Evolutionary conservation across 345 rosid species (phyloP), one percentile per base, ranked within the genome.

Genomic region (Clausena lansium): DNA sequence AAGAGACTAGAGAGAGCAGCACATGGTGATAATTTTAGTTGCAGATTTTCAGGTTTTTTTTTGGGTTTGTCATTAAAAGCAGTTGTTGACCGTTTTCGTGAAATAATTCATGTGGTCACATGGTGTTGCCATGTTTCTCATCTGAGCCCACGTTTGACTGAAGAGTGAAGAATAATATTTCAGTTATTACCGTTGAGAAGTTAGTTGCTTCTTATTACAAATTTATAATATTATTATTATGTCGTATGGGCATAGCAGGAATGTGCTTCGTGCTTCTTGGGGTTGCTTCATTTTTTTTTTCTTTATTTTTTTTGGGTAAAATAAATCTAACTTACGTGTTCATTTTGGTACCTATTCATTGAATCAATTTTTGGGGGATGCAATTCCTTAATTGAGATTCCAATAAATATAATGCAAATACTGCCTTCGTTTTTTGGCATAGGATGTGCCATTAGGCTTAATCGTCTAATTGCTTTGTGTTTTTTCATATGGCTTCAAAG

Each of bases 141-240:
- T 73, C 75, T 59, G 61, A 81, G 24, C 24, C 74, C 76, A 80
- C 78, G 78, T 82, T 84, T 86, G 88, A 88, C 86, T 74, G 70
- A 76, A 80, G 50, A 45, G 17, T 11, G 50, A 13, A 45, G 50
- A 45, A 45, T 80, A 81, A 76, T 79, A 69, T 60, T 85, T 84
- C 93, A 88, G 95, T 89, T 91, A 88, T 85, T 89, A 83, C 91
- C 68, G 93, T 91, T 88, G 83, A 73, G 83, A 80, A 80, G 90
- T 88, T 85, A 79, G 91, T 85, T 88, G 85, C 82, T 76, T 14
- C 82, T 76, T 14, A 10, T 33, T 14, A 10, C 3, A 13, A 36
- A 7, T 35, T 9, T 39, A 9, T 22, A 58, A 15, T 25, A 52
- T 62, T 27, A 58, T 24, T 25, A 52, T 62, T 27, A 24, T 41